These are phyloP conservation scores for Linnemannia schmuckeri DNA, from an alignment of 192 early-diverging fungal species.

Conservation along the genomic window DNA sequence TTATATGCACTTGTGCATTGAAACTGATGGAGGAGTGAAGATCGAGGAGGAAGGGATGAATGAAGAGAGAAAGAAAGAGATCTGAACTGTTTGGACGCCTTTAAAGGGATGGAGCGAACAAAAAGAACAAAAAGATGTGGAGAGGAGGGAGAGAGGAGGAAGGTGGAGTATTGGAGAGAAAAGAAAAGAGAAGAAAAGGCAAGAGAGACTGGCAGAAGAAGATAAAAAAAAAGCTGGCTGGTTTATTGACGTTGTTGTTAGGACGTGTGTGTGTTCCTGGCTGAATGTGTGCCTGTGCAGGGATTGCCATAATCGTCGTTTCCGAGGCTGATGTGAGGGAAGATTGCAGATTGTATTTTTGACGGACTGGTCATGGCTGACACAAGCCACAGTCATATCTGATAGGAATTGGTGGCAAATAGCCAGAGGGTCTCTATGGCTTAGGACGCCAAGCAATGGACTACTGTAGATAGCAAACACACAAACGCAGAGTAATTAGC, in stretches of 20 bases:
- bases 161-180: neutral
- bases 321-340: neutral
- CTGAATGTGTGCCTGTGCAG: neutral
- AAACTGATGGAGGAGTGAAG: neutral
- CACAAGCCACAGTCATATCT: neutral
- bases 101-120: neutral
- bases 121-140: neutral
- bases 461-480: too few relatives aligned
- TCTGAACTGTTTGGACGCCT: neutral
- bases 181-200: neutral
- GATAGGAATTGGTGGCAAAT: neutral
- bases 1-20: slow-evolving; percentile 7
- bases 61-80: neutral
- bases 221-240: too few relatives aligned
- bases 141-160: neutral
- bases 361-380: neutral
- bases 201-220: neutral
- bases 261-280: too few relatives aligned
- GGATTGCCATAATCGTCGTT: neutral
- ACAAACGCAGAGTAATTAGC: too few relatives aligned
- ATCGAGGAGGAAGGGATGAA: neutral
- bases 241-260: too few relatives aligned
- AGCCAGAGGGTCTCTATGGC: neutral
- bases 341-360: neutral
- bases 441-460: neutral